Evolutionary conservation across 2,329 filamentous ascomycete species (phyloP).

Genomic region (Claviceps monticola): DNA sequence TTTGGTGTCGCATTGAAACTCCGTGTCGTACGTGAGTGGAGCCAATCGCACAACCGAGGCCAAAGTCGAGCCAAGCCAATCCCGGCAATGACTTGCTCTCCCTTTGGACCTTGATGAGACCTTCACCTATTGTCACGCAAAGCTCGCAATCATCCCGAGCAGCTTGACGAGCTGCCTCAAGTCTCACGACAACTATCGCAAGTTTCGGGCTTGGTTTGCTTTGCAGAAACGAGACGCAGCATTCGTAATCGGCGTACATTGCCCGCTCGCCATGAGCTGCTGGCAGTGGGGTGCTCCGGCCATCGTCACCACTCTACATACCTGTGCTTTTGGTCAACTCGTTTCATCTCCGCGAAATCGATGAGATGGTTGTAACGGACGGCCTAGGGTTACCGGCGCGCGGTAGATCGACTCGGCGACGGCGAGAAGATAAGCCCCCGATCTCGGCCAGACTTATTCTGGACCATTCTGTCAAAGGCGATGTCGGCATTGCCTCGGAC

Average conservation of each 20-base stretch:
- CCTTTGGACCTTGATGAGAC: background rate
- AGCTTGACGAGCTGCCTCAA: background rate
- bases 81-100: background rate
- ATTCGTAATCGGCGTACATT: background rate
- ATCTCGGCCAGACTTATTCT: slow-evolving; percentile 70
- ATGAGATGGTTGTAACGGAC: slow-evolving; percentile 17
- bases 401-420: slow-evolving; percentile 34
- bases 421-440: slow-evolving; percentile 56
- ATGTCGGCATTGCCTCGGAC: slow-evolving; percentile 74
- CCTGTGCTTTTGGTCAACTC: background rate
- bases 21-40: no score
- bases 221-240: background rate
- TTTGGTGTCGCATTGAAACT: no score
- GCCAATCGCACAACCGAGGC: no score
- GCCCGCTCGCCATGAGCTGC: background rate
- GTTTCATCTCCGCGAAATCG: background rate
- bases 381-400: slow-evolving; percentile 12
- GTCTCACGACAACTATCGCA: background rate
- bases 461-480: slow-evolving; percentile 72
- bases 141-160: background rate
- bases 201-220: background rate
- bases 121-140: background rate
- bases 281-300: background rate
- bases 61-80: background rate
- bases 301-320: background rate